Conservation (phyloP, 345 rosid species). For the Syzygium grande region DNA sequence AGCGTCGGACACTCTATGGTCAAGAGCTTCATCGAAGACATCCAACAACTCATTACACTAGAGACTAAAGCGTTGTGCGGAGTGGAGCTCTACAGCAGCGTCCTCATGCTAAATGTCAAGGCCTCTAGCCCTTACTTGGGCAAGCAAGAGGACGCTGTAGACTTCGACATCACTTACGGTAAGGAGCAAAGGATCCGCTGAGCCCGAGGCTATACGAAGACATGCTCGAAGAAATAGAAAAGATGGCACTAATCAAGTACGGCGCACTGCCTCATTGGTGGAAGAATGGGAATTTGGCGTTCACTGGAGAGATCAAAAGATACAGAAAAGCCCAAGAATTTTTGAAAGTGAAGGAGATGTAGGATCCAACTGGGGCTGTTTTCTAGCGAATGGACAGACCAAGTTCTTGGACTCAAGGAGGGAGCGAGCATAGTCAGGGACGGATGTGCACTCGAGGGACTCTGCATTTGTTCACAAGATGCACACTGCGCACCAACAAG, state of each 20-base stretch:
- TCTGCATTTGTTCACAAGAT: slow-evolving; percentile 65
- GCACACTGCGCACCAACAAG: slow-evolving; percentile 53
- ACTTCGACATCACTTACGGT: slow-evolving; percentile 69
- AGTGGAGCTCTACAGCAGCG: slow-evolving; percentile 53
- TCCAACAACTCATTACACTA: slow-evolving; percentile 38
- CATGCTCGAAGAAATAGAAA: slow-evolving; percentile 71
- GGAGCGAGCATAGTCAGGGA: slow-evolving; percentile 23
- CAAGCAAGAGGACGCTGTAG: slow-evolving; percentile 61
- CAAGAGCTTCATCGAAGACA: slow-evolving; percentile 52
- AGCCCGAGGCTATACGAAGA: slow-evolving; percentile 61
- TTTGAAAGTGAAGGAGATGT: slow-evolving; percentile 37
- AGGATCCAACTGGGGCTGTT: slow-evolving; percentile 59
- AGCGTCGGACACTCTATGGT: slow-evolving; percentile 36
- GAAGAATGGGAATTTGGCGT: slow-evolving; percentile 63
- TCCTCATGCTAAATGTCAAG: slow-evolving; percentile 67
- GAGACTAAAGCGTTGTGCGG: slow-evolving; percentile 47
- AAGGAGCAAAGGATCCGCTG: slow-evolving; percentile 56
- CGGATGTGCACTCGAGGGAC: slow-evolving; percentile 72
- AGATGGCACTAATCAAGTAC: slow-evolving; percentile 64
- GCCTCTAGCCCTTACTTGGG: slow-evolving; percentile 67
- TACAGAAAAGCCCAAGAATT: slow-evolving; percentile 32
- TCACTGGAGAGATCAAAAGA: slow-evolving; percentile 38
- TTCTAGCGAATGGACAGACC: slow-evolving; percentile 74
- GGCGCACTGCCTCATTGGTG: slow-evolving; percentile 81
- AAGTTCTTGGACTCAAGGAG: slow-evolving; percentile 43